Evolutionary conservation across 345 rosid genomes (phyloP).

Genomic region (Bruguiera parviflora): DNA sequence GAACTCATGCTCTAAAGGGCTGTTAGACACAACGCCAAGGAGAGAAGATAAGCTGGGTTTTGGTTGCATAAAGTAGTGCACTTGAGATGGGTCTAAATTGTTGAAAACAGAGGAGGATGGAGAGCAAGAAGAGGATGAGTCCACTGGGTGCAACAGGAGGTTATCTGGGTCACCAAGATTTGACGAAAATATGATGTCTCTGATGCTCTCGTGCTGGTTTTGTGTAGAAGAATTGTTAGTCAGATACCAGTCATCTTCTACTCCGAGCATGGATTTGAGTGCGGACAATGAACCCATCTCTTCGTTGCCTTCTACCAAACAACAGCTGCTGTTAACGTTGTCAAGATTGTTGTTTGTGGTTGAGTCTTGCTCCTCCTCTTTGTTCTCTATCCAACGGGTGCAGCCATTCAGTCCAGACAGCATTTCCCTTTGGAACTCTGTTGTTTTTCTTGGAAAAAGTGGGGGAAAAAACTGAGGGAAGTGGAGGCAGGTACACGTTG

Average conservation of each 20-base stretch:
- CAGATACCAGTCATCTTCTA: slow-evolving; percentile 52
- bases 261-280: slow-evolving; percentile 52
- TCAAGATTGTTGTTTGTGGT: slow-evolving; percentile 20
- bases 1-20: slow-evolving; percentile 43
- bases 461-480: slow-evolving; percentile 4
- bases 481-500: neutral
- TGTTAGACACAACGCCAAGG: slow-evolving; percentile 41
- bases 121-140: slow-evolving; percentile 57
- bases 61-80: slow-evolving; percentile 44
- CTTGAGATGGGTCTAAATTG: slow-evolving; percentile 59
- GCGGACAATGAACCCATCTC: slow-evolving; percentile 41
- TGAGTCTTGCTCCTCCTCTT: slow-evolving; percentile 35
- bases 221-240: slow-evolving; percentile 20
- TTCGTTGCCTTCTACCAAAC: slow-evolving; percentile 25
- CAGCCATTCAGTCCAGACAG: slow-evolving; percentile 33
- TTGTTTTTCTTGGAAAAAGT: slow-evolving; percentile 19
- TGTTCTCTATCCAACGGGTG: slow-evolving; percentile 36
- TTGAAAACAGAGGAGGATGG: slow-evolving; percentile 59
- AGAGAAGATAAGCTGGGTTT: slow-evolving; percentile 38
- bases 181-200: slow-evolving; percentile 43
- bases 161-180: slow-evolving; percentile 44
- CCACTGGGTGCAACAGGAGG: slow-evolving; percentile 41
- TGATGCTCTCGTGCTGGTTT: slow-evolving; percentile 35
- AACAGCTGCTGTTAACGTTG: slow-evolving; percentile 13
- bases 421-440: slow-evolving; percentile 19